Percentiles rank a stretch among this genome's conserved stretches.
These are phyloP conservation scores for Alternaria alternata DNA, from an alignment of 2,329 filamentous ascomycete species.

Conservation along the genomic window DNA sequence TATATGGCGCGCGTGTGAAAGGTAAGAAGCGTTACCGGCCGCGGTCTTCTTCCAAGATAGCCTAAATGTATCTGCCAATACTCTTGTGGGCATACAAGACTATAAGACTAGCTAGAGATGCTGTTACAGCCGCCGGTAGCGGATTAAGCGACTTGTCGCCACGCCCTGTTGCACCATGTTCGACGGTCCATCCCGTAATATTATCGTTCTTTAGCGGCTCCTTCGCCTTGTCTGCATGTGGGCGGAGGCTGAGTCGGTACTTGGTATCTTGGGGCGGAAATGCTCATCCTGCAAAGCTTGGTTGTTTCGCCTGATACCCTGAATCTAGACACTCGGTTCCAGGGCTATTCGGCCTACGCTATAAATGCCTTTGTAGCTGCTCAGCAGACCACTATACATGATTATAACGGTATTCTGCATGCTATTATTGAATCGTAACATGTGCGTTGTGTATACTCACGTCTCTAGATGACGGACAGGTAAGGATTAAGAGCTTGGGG, in stretches of 20 bases:
- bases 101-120: background rate
- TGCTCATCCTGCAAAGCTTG: background rate
- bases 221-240: background rate
- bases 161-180: background rate
- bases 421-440: background rate
- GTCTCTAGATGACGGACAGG: background rate
- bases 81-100: background rate
- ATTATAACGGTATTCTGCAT: background rate
- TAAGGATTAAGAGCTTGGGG: background rate
- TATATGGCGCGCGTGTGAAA: background rate
- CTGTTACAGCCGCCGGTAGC: background rate
- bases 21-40: background rate
- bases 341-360: background rate
- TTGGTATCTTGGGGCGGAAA: constrained; percentile 6
- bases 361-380: background rate
- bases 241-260: background rate
- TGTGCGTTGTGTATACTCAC: accelerated
- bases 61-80: background rate
- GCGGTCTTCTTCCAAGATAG: background rate
- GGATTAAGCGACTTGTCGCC: background rate
- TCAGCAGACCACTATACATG: too few relatives aligned
- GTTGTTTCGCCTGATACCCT: background rate
- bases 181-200: background rate
- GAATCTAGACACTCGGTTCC: background rate
- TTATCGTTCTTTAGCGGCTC: background rate